phyloP scores from a whole-genome alignment of 768 basidiomycete genomes.

The Russula lepida region DNA sequence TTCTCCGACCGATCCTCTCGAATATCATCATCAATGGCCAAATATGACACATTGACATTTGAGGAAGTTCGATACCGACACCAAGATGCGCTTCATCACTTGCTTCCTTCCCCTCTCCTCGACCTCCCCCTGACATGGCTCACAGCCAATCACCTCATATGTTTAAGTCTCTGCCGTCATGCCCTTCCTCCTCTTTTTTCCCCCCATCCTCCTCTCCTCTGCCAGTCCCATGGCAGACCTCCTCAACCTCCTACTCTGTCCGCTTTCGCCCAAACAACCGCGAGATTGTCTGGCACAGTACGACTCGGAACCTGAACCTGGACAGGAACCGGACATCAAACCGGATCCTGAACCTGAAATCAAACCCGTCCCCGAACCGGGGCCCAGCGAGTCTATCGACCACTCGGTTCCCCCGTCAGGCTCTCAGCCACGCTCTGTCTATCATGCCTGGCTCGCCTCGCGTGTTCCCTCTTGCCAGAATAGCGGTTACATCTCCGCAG shows the following conservation, averaged over 20 bases:
- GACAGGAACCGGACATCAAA: slow-evolving; percentile 1
- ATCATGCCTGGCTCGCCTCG: slow-evolving; percentile 26
- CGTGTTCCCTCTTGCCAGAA: slow-evolving; percentile 16
- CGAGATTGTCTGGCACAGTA: neutral
- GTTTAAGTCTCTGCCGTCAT: neutral
- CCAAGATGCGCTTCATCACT: neutral
- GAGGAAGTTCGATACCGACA: slow-evolving; percentile 11
- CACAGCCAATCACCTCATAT: slow-evolving; percentile 15
- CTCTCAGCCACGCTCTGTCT: slow-evolving; percentile 15
- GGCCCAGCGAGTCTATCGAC: neutral
- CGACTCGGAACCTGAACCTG: neutral
- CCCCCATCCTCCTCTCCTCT: neutral
- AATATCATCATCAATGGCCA: neutral
- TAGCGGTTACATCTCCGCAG: slow-evolving; percentile 37
- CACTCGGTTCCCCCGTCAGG: neutral
- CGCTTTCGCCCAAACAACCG: neutral
- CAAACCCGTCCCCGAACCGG: neutral
- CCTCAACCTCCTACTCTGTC: slow-evolving; percentile 8
- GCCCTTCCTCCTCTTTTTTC: neutral
- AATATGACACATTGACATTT: neutral
- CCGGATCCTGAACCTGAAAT: neutral
- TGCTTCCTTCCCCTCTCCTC: neutral
- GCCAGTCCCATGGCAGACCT: slow-evolving; percentile 3
- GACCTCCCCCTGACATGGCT: slow-evolving; percentile 2
- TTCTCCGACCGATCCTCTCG: slow-evolving; percentile 5